Conservation (phyloP, 1,284 basidiomycete species). For the Limonomyces culmigenus region DNA sequence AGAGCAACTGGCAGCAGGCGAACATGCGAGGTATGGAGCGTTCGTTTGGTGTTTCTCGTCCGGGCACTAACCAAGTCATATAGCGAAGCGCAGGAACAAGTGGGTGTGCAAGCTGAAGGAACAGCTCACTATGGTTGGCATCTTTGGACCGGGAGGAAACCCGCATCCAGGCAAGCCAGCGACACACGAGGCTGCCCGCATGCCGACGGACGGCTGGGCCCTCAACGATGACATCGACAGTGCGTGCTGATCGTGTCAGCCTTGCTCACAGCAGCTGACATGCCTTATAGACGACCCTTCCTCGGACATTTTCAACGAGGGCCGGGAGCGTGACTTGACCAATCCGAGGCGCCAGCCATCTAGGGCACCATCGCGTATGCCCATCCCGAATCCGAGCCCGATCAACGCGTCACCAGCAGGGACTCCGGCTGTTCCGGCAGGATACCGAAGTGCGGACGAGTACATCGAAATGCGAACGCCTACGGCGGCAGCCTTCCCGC, state of each 20-base stretch:
- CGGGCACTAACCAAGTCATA: too few species aligned
- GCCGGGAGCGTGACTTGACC: conserved; percentile 10
- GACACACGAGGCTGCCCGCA: conserved; percentile 44
- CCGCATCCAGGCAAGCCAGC: conserved; percentile 36
- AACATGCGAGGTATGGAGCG: conserved; percentile 41
- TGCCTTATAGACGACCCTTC: conserved; percentile 25
- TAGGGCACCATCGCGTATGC: conserved; percentile 3
- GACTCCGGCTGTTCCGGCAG: conserved; percentile 2
- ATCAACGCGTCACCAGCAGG: conserved; percentile 6
- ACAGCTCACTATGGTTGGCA: conserved; percentile 48
- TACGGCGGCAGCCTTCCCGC: too few species aligned
- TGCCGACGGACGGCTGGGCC: conserved; percentile 25
- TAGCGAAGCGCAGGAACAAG: conserved; percentile 71
- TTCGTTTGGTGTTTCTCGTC: too few species aligned
- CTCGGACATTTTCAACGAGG: conserved; percentile 27
- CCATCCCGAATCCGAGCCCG: background rate
- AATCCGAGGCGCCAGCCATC: conserved; percentile 6
- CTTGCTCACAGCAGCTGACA: background rate
- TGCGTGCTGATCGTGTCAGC: conserved; percentile 15
- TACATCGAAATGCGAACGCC: conserved; percentile 12
- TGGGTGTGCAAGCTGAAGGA: conserved; percentile 82
- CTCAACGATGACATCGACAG: conserved; percentile 33
- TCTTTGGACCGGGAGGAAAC: conserved; percentile 64
- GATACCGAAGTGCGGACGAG: too few species aligned
- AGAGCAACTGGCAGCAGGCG: conserved; percentile 77